A percentile compares a stretch with the other conserved stretches of the same genome.
Conservation (phyloP, 164 flowering plant species). For the Akebia trifoliata region DNA sequence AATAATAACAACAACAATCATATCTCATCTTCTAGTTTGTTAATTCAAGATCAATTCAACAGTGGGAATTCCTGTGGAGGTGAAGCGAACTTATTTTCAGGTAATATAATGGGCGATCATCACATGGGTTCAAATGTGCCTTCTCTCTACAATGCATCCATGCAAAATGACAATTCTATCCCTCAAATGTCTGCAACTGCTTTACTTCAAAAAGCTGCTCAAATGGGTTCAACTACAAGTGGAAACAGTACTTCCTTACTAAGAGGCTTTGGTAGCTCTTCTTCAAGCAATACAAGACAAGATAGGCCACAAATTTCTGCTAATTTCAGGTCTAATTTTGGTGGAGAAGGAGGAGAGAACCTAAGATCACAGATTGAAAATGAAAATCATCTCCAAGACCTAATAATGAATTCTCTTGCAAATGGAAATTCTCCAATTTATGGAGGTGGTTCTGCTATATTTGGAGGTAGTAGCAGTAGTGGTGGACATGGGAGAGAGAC, state of each 20-base stretch:
- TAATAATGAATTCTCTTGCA: slow-evolving; percentile 58
- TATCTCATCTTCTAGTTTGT: slow-evolving; percentile 26
- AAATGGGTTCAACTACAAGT: slow-evolving; percentile 71
- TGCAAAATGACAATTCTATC: slow-evolving; percentile 25
- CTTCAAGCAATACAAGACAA: slow-evolving; percentile 22
- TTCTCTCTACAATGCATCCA: slow-evolving; percentile 29
- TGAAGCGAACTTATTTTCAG: slow-evolving; percentile 34
- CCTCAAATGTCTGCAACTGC: slow-evolving; percentile 88
- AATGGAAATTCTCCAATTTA: slow-evolving; percentile 31
- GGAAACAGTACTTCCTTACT: slow-evolving; percentile 33
- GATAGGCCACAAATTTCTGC: slow-evolving; percentile 19
- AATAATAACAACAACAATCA: slow-evolving; percentile 20
- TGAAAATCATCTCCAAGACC: slow-evolving; percentile 42
- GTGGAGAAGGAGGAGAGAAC: slow-evolving; percentile 18
- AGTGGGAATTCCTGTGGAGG: slow-evolving; percentile 22
- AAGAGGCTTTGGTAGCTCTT: slow-evolving; percentile 39
- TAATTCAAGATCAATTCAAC: slow-evolving; percentile 32
- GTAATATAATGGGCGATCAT: slow-evolving; percentile 32
- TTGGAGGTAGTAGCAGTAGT: slow-evolving; percentile 19
- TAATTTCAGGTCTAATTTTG: slow-evolving; percentile 24
- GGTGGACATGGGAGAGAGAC: slow-evolving; percentile 20
- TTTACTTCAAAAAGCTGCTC: slow-evolving; percentile 77
- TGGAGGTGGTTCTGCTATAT: slow-evolving; percentile 22
- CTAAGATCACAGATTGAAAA: slow-evolving; percentile 33
- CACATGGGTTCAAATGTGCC: slow-evolving; percentile 25